Conservation (phyloP, 1,284 basidiomycete species). For the Apiotrichum laibachii region DNA sequence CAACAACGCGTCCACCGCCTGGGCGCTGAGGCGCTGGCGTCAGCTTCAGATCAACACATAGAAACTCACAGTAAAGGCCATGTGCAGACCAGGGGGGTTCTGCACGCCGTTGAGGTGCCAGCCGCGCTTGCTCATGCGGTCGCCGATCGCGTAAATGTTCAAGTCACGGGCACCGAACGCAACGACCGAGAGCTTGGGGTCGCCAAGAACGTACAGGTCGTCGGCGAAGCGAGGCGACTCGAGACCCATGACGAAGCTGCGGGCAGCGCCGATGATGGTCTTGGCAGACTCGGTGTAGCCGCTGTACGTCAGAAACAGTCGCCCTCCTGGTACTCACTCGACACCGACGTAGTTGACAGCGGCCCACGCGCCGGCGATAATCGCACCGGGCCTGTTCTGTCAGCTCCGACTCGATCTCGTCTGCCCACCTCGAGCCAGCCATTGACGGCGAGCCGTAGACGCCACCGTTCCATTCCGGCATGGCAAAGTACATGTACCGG, state of each 20-base stretch:
- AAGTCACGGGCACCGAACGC: conserved; percentile 69
- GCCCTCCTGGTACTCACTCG: conserved; percentile 56
- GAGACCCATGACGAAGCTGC: conserved; percentile 35
- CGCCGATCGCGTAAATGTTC: conserved; percentile 78
- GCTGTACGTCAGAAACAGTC: conserved; percentile 49
- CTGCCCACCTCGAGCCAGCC: conserved; percentile 62
- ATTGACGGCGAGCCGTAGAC: conserved; percentile 59
- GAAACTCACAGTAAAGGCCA: conserved; percentile 80
- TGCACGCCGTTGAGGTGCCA: conserved; percentile 89
- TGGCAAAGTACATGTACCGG: conserved; percentile 78
- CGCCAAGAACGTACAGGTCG: conserved; percentile 74
- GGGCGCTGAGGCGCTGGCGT: conserved; percentile 55
- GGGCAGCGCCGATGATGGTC: conserved; percentile 65
- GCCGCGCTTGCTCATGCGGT: conserved; percentile 75
- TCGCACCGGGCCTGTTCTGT: conserved; percentile 67
- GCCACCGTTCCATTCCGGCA: conserved; percentile 70
- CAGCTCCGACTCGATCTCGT: too few species aligned
- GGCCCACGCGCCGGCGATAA: conserved; percentile 95
- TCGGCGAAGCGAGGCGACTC: conserved; percentile 52
- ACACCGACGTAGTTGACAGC: conserved; percentile 89
- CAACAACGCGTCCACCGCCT: conserved; percentile 48
- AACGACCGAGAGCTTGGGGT: conserved; percentile 84
- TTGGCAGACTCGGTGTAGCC: conserved; percentile 90
- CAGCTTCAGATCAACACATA: background rate
- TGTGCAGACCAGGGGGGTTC: conserved; percentile 80